Base-by-base conservation (phyloP, 805 yeast species). In the Saccharomycopsis sp. region DNA sequence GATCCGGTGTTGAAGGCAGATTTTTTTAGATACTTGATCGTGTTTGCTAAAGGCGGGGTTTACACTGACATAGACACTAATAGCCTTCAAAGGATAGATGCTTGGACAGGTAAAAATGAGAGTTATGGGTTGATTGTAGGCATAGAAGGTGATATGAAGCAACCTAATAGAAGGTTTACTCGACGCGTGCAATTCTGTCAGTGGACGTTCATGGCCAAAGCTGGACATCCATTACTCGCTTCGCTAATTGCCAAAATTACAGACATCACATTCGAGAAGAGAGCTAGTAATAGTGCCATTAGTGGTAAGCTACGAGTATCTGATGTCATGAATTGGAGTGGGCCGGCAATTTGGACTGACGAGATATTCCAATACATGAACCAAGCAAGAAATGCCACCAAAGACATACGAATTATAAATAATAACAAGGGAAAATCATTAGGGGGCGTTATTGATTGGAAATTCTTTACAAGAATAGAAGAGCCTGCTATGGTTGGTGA, bases 301-400 rank as follows among this genome's bases (percentile, higher is more conserved):
- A 85, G 44, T 58, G 59, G 0, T 62, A 67, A 41, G 65, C 75
- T 0, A 64, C 70, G 38, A 81, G 85, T 4, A 74, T 79, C 79
- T 17, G 88, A 82, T 57, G 75, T 87, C 43, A 85, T 87, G 94
- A 75, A 82, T 56, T 86, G 96, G 96, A 86, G 97, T 0, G 98
- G 98, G 0, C 96, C 97, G 0, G 97, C 95, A 1, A 77, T 87
- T 19, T 93, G 89, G 78, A 90, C 98, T 0, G 97, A 93, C 59
- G 65, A 75, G 7, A 70, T 93, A 19, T 87, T 93, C 61, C 77
- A 74, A 38, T 88, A 90, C 61, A 69, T 90, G 53, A 83, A 83
- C 61, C n/a, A n/a, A n/a, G n/a, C n/a, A n/a, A n/a, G n/a, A n/a
- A n/a, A n/a, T n/a, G n/a, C n/a, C n/a, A n/a, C n/a, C n/a, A n/a